Evolutionary conservation across 352 stramenopile species (phyloP), one percentile per base, ranked within the genome.

Genomic region (Ophiocytium majus): DNA sequence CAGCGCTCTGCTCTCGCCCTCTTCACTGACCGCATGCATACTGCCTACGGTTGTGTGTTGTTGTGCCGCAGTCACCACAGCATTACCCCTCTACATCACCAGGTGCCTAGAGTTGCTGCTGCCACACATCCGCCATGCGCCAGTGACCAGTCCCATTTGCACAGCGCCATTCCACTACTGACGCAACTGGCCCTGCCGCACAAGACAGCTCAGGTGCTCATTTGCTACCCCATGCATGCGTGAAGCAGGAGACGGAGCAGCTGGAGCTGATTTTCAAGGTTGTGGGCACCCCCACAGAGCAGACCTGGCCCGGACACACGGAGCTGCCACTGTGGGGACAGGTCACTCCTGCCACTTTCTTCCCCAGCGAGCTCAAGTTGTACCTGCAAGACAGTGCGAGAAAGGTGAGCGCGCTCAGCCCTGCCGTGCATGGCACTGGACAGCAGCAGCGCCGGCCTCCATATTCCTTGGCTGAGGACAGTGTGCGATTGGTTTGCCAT

Each of bases 241-340:
- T 79, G 17, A 17, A 79, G 23, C 75, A 94, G 34, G 97, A 99
- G 88, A 89, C 98, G 28, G 95, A 98, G 82, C 95, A 99, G 90
- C 94, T 98, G 85, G 93, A 98, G 83, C 93, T 97, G 86, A 98
- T 99, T 80, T 99, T 98, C 90, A 86, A 85, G 80, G 82, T 85
- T 14, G 49, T 37, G 17, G 97, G 97, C 10, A 92, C 91, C 5
- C 97, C 96, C 0, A 95, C 91, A 0, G 92, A 97, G 31, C 90
- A 93, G 9, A 96, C 91, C 79, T 99, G 96, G 96, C 95, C 95
- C 9, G 92, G 91, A 0, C 63, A 89, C 82, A 80, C 81, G 17
- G 82, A 85, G 19, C 82, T 89, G 23, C 85, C 85, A 10, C 63
- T 64, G 63, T 89, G 82, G 33, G 10, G 19, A 10, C 32, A 50